phyloP scores from a whole-genome alignment of 2,329 filamentous ascomycete genomes.

The Fusarium verrucosum region DNA sequence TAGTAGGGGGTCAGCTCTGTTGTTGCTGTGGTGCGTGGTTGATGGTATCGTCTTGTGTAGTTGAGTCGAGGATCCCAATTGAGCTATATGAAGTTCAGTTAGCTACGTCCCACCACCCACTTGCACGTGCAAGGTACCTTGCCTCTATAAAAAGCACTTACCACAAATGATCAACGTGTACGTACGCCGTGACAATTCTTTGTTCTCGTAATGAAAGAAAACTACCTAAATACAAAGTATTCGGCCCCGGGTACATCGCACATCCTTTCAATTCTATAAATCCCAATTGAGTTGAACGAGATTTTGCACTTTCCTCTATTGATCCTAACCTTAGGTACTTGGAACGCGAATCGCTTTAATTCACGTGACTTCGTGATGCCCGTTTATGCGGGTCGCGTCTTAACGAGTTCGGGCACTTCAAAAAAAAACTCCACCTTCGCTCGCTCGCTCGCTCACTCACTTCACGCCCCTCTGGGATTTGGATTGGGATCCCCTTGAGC shows the following conservation, averaged over 20 bases:
- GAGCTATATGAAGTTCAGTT: conserved; percentile 16
- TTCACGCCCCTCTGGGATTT: conserved; percentile 23
- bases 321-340: too few species aligned
- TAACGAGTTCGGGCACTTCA: conserved; percentile 11
- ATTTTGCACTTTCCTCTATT: not conserved
- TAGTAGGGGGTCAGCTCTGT: conserved; percentile 12
- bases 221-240: not conserved
- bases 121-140: conserved; percentile 37
- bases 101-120: too few species aligned
- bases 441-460: not conserved
- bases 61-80: conserved; percentile 19
- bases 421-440: conserved; percentile 25
- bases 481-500: conserved; percentile 9
- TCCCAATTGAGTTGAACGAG: not conserved
- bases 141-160: conserved; percentile 16
- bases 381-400: conserved; percentile 32
- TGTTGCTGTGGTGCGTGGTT: not conserved
- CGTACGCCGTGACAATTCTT: conserved; percentile 3
- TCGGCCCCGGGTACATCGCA: not conserved
- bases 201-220: not conserved
- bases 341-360: not conserved
- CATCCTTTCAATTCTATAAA: not conserved
- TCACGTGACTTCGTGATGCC: conserved; percentile 45
- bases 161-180: conserved; percentile 7
- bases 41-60: conserved; percentile 7